Evolutionary conservation across 2,329 filamentous ascomycete genomes (phyloP).

Genomic region (Alternaria rosae): DNA sequence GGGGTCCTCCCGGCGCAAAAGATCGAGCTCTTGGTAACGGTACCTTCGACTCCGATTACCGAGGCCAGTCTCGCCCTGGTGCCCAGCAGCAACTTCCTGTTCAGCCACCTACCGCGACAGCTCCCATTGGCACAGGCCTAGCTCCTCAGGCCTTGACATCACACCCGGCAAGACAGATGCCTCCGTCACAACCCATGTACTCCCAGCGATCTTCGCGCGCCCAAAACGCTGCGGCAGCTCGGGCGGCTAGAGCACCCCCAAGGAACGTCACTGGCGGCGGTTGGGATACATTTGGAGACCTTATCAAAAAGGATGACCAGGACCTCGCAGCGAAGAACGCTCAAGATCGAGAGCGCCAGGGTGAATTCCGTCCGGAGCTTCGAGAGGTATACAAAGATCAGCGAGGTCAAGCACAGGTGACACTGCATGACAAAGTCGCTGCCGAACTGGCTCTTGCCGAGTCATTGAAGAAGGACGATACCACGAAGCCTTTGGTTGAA

Average conservation of each 20-base stretch:
- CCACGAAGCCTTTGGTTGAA: constrained; percentile 31
- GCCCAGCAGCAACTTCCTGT: constrained; percentile 37
- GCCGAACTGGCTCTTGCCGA: constrained; percentile 22
- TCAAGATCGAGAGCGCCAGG: constrained; percentile 38
- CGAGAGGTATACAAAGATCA: constrained; percentile 44
- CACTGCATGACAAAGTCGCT: constrained; percentile 35
- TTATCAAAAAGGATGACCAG: constrained; percentile 42
- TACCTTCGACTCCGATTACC: constrained; percentile 72
- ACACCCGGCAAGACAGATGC: constrained; percentile 26
- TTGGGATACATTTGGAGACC: constrained; percentile 43
- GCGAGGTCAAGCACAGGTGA: constrained; percentile 40
- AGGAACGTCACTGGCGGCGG: constrained; percentile 39
- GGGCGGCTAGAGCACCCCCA: constrained; percentile 33
- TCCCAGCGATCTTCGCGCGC: constrained; percentile 23
- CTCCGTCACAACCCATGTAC: constrained; percentile 32
- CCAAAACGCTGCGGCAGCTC: constrained; percentile 19
- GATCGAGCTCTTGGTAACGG: constrained; percentile 79
- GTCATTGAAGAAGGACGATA: constrained; percentile 37
- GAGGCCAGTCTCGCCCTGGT: constrained; percentile 53
- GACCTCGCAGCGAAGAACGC: constrained; percentile 32
- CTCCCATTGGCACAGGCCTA: constrained; percentile 32
- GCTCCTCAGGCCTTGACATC: constrained; percentile 24
- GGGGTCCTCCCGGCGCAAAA: constrained; percentile 73
- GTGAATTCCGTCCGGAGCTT: constrained; percentile 43
- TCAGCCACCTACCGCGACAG: constrained; percentile 33